A percentile compares a stretch with the other conserved stretches of the same genome.
Evolutionary conservation across 768 basidiomycete genomes (phyloP).

Genomic region (Coprinellus aureogranulatus): DNA sequence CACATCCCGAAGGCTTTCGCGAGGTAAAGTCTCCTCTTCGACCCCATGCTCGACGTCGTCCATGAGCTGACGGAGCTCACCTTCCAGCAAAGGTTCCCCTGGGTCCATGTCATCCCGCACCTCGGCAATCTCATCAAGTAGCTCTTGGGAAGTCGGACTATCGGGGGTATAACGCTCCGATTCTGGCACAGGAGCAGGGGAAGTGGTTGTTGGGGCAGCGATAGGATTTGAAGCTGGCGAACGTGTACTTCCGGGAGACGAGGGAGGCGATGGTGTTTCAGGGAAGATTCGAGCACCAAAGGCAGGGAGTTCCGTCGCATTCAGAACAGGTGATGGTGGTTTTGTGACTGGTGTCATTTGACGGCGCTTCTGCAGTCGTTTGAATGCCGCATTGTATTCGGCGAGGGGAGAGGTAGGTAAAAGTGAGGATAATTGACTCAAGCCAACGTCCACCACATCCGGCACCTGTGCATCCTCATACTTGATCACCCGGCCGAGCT

Average conservation of each 20-base stretch:
- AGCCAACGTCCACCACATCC: conserved; percentile 11
- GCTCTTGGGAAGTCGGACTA: too few species aligned
- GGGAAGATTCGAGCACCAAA: neutral
- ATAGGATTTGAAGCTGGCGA: too few species aligned
- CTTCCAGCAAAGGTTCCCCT: neutral
- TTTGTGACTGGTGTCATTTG: conserved; percentile 6
- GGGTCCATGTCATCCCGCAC: too few species aligned
- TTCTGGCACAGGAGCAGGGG: too few species aligned
- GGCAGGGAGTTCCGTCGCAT: neutral
- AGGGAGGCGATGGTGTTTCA: too few species aligned
- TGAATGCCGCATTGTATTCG: conserved; percentile 9
- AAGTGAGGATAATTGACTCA: neutral
- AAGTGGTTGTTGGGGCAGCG: too few species aligned
- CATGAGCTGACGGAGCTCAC: neutral
- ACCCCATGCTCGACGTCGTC: neutral
- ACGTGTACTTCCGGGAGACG: too few species aligned
- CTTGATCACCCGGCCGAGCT: conserved; percentile 15
- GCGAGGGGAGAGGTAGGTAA: neutral
- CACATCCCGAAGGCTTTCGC: neutral
- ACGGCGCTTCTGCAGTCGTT: conserved; percentile 9
- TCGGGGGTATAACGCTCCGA: too few species aligned
- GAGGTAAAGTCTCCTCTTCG: neutral
- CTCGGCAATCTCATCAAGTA: too few species aligned
- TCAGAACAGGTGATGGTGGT: neutral
- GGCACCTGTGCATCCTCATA: conserved; percentile 14